Percentiles rank a stretch among this genome's conserved stretches.
These are phyloP conservation scores for Mortierella sp. DNA, from an alignment of 371 early-diverging fungal genomes.

Conservation along the genomic window DNA sequence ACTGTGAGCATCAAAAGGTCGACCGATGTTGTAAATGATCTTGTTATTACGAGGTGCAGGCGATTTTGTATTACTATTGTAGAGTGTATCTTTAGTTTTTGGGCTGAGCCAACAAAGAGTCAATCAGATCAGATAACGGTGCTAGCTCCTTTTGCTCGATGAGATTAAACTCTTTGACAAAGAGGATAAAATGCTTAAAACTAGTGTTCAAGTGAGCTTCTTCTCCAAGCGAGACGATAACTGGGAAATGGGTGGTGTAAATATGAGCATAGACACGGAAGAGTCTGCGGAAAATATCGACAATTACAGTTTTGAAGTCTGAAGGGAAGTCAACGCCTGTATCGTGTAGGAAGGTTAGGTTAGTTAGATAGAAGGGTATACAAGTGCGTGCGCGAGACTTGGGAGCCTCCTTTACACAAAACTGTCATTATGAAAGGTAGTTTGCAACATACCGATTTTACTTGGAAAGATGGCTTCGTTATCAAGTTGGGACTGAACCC, in stretches of 20 bases:
- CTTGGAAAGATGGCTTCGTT: constrained; percentile 86
- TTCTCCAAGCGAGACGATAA: constrained; percentile 76
- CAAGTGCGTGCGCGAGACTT: not conserved
- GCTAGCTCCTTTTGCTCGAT: constrained; percentile 79
- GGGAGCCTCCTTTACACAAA: too few relatives aligned
- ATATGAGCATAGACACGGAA: constrained; percentile 92
- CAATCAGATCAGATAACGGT: constrained; percentile 75
- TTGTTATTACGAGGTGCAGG: too few relatives aligned
- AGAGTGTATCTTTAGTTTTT: constrained; percentile 22
- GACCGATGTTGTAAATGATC: too few relatives aligned
- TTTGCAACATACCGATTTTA: constrained; percentile 65
- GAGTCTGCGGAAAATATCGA: constrained; percentile 82
- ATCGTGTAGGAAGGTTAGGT: constrained; percentile 63
- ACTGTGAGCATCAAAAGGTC: too few relatives aligned
- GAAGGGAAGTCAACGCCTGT: constrained; percentile 44
- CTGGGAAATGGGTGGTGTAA: constrained; percentile 84
- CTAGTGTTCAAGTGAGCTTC: constrained; percentile 89
- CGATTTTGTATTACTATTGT: too few relatives aligned
- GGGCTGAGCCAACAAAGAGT: constrained; percentile 49
- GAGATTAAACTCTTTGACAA: constrained; percentile 84
- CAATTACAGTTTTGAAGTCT: constrained; percentile 64
- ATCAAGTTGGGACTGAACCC: constrained; percentile 85
- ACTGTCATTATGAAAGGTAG: too few relatives aligned
- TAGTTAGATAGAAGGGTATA: not conserved
- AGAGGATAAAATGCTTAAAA: constrained; percentile 90